phyloP scores from a whole-genome alignment of 202 grass and related monocot genomes.

The Brachypodium distachyon region DNA sequence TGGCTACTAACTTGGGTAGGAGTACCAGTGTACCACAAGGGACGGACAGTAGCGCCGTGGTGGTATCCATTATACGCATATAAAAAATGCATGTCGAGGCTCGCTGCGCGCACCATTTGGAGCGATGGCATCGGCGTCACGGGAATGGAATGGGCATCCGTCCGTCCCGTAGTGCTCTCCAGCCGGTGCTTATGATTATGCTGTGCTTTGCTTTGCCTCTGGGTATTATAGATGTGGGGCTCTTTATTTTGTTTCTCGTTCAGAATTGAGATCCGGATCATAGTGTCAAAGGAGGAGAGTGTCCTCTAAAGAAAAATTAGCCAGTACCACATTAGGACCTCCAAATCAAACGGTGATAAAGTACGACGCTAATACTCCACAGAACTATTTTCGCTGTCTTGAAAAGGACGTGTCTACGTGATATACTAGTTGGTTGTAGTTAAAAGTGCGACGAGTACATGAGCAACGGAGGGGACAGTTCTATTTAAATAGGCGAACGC shows the following conservation, averaged over 20 bases:
- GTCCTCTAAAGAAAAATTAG: too few species aligned
- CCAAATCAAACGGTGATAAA: neutral
- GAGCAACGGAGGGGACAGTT: too few species aligned
- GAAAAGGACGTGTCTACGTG: neutral
- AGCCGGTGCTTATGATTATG: conserved; percentile 9
- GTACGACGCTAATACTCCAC: neutral
- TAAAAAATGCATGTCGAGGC: conserved; percentile 8
- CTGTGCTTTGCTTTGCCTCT: neutral
- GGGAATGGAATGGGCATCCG: neutral
- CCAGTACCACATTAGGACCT: too few species aligned
- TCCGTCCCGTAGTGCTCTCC: neutral
- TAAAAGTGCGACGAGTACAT: too few species aligned
- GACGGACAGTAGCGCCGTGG: conserved; percentile 6
- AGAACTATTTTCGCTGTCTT: neutral
- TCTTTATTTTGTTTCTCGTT: neutral
- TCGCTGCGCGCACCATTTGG: neutral
- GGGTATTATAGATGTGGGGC: conserved; percentile 15
- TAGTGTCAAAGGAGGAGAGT: too few species aligned
- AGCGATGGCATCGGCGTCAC: neutral
- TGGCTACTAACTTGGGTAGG: too few species aligned
- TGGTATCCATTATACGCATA: conserved; percentile 11
- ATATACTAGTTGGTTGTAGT: neutral
- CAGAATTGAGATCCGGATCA: neutral
- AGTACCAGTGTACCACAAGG: neutral
- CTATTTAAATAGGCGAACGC: too few species aligned